A percentile compares a stretch with the other conserved stretches of the same genome.
These are phyloP conservation scores for Aspergillus aculeatus DNA, from an alignment of 2,329 filamentous ascomycete species.

Conservation along the genomic window DNA sequence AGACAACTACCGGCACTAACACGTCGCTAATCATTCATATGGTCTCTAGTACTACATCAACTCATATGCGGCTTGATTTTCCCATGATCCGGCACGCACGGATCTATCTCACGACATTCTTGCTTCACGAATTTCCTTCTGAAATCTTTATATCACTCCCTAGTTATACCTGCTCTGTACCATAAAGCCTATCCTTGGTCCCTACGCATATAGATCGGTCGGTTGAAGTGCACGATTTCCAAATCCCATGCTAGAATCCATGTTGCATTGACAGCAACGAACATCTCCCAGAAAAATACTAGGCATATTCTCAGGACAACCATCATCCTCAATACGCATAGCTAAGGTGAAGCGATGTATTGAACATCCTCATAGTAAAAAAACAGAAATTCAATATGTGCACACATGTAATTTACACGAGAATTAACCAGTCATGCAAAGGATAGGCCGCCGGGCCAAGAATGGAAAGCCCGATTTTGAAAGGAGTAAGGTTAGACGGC, in stretches of 20 bases:
- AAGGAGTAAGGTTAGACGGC: neutral
- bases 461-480: constrained; percentile 1
- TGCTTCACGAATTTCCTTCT: neutral
- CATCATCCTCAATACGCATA: constrained; percentile 8
- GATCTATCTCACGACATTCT: neutral
- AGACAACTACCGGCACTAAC: neutral
- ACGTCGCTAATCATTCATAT: neutral
- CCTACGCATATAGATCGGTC: neutral
- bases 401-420: constrained; percentile 14
- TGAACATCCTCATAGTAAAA: neutral
- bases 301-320: neutral
- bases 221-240: neutral
- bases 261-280: neutral
- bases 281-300: neutral
- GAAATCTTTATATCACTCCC: neutral
- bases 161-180: neutral
- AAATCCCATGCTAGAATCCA: neutral
- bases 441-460: neutral
- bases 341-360: neutral
- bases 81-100: no score
- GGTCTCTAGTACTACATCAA: constrained; percentile 45
- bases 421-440: constrained; percentile 7
- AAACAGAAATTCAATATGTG: constrained; percentile 6
- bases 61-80: constrained; percentile 37
- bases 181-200: neutral